These are phyloP conservation scores for Tilletia walkeri DNA, from an alignment of 1,284 basidiomycete genomes.

Conservation along the genomic window DNA sequence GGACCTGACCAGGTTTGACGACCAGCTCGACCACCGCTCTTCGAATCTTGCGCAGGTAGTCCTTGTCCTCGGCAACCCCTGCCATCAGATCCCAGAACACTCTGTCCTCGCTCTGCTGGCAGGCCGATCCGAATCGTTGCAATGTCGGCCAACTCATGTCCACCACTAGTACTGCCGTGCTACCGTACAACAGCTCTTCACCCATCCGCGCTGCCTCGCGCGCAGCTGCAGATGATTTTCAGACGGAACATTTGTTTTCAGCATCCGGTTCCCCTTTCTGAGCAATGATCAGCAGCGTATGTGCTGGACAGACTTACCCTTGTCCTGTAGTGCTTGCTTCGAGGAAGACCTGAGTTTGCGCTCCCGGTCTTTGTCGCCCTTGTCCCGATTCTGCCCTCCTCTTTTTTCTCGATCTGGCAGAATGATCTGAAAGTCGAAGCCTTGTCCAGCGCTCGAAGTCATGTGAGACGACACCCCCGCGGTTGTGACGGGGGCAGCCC, in stretches of 20 bases:
- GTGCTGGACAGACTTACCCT: constrained; percentile 20
- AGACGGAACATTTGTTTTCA: not conserved
- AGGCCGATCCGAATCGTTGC: constrained; percentile 25
- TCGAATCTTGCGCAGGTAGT: constrained; percentile 12
- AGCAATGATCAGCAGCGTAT: no score
- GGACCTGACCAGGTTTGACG: not conserved
- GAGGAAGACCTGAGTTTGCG: constrained; percentile 37
- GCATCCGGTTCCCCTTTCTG: no score
- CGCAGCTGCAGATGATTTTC: constrained; percentile 19
- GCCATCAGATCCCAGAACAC: constrained; percentile 13
- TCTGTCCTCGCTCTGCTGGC: not conserved
- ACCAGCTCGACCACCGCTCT: not conserved
- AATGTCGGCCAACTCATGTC: constrained; percentile 40
- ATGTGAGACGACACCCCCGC: constrained; percentile 16
- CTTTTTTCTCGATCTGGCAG: constrained; percentile 34
- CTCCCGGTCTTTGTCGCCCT: constrained; percentile 32
- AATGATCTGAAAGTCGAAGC: constrained; percentile 34
- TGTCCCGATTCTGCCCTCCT: constrained; percentile 32
- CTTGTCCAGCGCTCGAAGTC: constrained; percentile 19
- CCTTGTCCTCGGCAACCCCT: constrained; percentile 5
- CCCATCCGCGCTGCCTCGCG: constrained; percentile 37
- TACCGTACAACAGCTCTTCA: constrained; percentile 35
- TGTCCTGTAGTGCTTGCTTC: constrained; percentile 40
- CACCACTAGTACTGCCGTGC: constrained; percentile 45
- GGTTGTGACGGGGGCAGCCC: not conserved